Percentiles rank a stretch among this genome's conserved stretches.
Conservation (phyloP, 139 green algal genomes). For the Picocystis salinarum region DNA sequence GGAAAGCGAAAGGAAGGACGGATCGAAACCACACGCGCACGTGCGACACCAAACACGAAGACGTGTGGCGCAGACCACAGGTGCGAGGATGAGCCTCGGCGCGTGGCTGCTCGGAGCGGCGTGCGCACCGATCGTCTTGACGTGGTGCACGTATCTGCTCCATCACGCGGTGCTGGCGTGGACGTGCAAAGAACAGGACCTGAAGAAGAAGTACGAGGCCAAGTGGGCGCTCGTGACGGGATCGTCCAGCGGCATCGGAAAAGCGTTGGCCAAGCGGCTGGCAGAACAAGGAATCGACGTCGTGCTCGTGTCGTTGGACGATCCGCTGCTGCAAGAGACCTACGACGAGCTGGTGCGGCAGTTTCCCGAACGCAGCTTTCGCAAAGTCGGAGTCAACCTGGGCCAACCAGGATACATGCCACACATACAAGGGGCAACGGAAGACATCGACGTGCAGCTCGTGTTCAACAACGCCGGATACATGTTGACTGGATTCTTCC, state of each 20-base stretch:
- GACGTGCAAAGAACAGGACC: conserved; percentile 53
- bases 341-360: conserved; percentile 35
- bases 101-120: too few species aligned
- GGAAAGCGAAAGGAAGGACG: too few species aligned
- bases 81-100: too few species aligned
- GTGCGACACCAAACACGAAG: too few species aligned
- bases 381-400: conserved; percentile 62
- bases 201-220: conserved; percentile 69
- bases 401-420: conserved; percentile 43
- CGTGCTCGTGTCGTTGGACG: conserved; percentile 63
- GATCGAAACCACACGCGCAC: too few species aligned
- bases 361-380: conserved; percentile 46
- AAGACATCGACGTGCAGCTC: conserved; percentile 52
- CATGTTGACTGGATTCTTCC: conserved; percentile 85
- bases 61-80: too few species aligned
- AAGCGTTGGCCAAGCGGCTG: conserved; percentile 53
- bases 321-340: conserved; percentile 51
- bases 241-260: conserved; percentile 55
- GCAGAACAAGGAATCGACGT: conserved; percentile 73
- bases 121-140: too few species aligned
- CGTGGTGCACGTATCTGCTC: too few species aligned
- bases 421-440: conserved; percentile 39
- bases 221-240: conserved; percentile 86
- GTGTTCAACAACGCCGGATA: conserved; percentile 92
- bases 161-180: too few species aligned